phyloP scores from a whole-genome alignment of 2,329 filamentous ascomycete species.

The Lecanosticta acicola region DNA sequence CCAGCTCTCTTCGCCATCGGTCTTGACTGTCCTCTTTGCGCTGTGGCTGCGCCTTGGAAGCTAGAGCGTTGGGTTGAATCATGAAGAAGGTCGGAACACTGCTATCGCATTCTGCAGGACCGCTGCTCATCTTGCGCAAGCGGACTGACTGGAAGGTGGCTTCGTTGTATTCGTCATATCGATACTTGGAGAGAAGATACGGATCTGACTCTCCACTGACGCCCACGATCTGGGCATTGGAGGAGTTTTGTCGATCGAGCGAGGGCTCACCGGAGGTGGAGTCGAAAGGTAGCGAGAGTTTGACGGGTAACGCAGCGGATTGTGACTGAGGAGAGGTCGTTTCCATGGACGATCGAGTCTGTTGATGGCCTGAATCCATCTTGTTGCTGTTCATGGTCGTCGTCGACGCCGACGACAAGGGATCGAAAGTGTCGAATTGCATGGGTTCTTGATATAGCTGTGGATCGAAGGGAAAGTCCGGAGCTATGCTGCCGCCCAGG shows the following conservation, averaged over 20 bases:
- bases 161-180: constrained; percentile 33
- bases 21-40: constrained; percentile 23
- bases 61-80: constrained; percentile 33
- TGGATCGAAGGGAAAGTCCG: constrained; percentile 29
- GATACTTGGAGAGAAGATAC: constrained; percentile 30
- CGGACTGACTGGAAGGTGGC: constrained; percentile 29
- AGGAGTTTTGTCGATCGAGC: constrained; percentile 29
- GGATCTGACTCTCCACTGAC: constrained; percentile 32
- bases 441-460: constrained; percentile 26
- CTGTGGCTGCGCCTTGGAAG: constrained; percentile 33
- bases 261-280: constrained; percentile 28
- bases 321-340: constrained; percentile 23
- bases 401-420: constrained; percentile 22
- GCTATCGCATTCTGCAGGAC: constrained; percentile 17
- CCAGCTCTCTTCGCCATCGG: constrained; percentile 28
- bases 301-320: constrained; percentile 13
- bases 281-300: constrained; percentile 26
- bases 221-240: constrained; percentile 31
- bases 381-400: constrained; percentile 11
- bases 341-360: constrained; percentile 23
- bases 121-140: constrained; percentile 30
- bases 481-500: constrained; percentile 15
- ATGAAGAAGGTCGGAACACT: constrained; percentile 32
- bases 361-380: constrained; percentile 8
- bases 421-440: constrained; percentile 26